Percentiles rank a stretch among this genome's conserved stretches.
Evolutionary conservation across 441 rosid genomes (phyloP).

Genomic region (Capsella rubella): DNA sequence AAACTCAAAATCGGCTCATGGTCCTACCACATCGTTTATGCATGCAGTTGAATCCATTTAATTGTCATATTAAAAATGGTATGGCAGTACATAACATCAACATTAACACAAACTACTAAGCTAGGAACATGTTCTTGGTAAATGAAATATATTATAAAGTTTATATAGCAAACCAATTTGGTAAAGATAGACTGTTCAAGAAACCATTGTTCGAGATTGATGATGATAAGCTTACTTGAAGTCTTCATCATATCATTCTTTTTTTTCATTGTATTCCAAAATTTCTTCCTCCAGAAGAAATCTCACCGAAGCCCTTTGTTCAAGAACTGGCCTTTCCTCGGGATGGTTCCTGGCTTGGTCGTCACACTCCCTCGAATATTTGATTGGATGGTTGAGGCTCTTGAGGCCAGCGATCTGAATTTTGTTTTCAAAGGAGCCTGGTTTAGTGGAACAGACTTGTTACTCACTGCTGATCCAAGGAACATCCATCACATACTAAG

Average conservation of each 20-base stretch:
- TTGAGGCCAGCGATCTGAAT: constrained; percentile 18
- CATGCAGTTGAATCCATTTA: too few species aligned
- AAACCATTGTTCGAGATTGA: too few species aligned
- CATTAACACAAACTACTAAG: too few species aligned
- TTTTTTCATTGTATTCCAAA: neutral
- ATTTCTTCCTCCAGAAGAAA: constrained; percentile 14
- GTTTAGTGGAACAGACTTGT: constrained; percentile 32
- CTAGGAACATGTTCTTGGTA: too few species aligned
- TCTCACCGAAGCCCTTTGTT: constrained; percentile 35
- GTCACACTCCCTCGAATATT: constrained; percentile 32
- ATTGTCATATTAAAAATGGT: too few species aligned
- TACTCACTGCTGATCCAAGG: constrained; percentile 44
- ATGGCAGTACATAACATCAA: too few species aligned
- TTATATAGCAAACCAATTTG: too few species aligned
- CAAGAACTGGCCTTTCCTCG: constrained; percentile 40
- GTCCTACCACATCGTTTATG: too few species aligned
- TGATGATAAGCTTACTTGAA: constrained; percentile 9
- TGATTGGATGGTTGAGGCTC: constrained; percentile 29
- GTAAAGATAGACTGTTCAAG: too few species aligned
- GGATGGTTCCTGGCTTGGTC: constrained; percentile 46
- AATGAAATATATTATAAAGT: too few species aligned
- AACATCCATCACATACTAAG: constrained; percentile 46
- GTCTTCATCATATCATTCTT: constrained; percentile 16
- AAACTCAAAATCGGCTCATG: too few species aligned
- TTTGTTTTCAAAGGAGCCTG: constrained; percentile 41